Conservation (phyloP, 2,329 filamentous ascomycete species). For the Xylaria sp. region DNA sequence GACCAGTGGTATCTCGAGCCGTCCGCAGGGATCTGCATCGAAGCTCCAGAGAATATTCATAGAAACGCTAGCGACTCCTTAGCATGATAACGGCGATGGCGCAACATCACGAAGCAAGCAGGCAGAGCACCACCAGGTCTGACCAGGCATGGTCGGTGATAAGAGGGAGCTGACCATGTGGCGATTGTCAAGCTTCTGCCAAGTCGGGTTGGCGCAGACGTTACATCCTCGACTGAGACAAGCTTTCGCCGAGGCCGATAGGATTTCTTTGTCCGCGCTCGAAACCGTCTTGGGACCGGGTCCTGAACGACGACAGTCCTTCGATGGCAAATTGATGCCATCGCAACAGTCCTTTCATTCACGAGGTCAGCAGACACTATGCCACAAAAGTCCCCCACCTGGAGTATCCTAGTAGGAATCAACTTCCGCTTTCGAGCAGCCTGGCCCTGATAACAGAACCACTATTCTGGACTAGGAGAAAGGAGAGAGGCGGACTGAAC, state of each 20-base stretch:
- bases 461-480: background rate
- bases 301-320: background rate
- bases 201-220: constrained; percentile 34
- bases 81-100: no score
- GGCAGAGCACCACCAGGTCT: background rate
- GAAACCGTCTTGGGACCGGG: constrained; percentile 11
- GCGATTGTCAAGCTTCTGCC: constrained; percentile 36
- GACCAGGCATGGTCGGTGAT: background rate
- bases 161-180: constrained; percentile 16
- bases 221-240: constrained; percentile 17
- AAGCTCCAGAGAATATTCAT: constrained; percentile 28
- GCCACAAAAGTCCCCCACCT: constrained; percentile 5
- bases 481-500: background rate
- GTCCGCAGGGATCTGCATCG: constrained; percentile 31
- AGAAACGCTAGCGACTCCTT: constrained; percentile 11
- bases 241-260: constrained; percentile 30
- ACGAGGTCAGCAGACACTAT: background rate
- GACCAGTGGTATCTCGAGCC: constrained; percentile 18
- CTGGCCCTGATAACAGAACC: constrained; percentile 7
- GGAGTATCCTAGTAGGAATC: constrained; percentile 6
- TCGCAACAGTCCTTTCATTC: constrained; percentile 8
- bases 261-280: background rate
- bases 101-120: background rate
- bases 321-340: constrained; percentile 11
- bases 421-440: constrained; percentile 31